Evolutionary conservation across 2,329 filamentous ascomycete genomes (phyloP).

Genomic region (Periconia digitata): DNA sequence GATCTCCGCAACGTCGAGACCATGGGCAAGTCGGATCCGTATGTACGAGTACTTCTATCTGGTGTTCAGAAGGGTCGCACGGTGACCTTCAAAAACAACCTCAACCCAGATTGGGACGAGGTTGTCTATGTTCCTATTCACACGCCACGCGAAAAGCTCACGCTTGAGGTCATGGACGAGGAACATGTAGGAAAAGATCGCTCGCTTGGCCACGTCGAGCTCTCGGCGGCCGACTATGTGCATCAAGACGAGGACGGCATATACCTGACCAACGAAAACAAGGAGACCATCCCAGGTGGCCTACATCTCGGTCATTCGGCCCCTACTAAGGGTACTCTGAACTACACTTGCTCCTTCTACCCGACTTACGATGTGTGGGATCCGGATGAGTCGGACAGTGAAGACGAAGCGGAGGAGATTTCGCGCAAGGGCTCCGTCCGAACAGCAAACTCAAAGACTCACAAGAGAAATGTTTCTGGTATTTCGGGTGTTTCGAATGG

Average conservation of each 20-base stretch:
- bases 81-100: slow-evolving; percentile 93
- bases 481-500: slow-evolving; percentile 21
- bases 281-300: slow-evolving; percentile 65
- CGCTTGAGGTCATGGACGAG: slow-evolving; percentile 94
- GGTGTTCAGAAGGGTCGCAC: slow-evolving; percentile 89
- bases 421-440: slow-evolving; percentile 25
- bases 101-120: slow-evolving; percentile 95
- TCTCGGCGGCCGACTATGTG: slow-evolving; percentile 78
- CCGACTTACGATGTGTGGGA: slow-evolving; percentile 85
- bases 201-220: slow-evolving; percentile 77
- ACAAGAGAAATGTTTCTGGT: slow-evolving; percentile 18
- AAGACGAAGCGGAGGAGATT: slow-evolving; percentile 19
- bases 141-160: slow-evolving; percentile 77
- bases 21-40: slow-evolving; percentile 95
- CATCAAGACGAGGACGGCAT: slow-evolving; percentile 76
- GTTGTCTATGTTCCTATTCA: slow-evolving; percentile 93
- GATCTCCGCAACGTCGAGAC: slow-evolving; percentile 91
- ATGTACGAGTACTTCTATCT: slow-evolving; percentile 83
- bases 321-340: slow-evolving; percentile 74
- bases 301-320: slow-evolving; percentile 74
- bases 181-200: slow-evolving; percentile 91
- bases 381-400: slow-evolving; percentile 74
- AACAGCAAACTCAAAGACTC: slow-evolving; percentile 19
- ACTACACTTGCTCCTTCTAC: slow-evolving; percentile 86
- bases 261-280: slow-evolving; percentile 76